phyloP scores from a whole-genome alignment of 352 stramenopile genomes.

The Globisporangium iwayamae region DNA sequence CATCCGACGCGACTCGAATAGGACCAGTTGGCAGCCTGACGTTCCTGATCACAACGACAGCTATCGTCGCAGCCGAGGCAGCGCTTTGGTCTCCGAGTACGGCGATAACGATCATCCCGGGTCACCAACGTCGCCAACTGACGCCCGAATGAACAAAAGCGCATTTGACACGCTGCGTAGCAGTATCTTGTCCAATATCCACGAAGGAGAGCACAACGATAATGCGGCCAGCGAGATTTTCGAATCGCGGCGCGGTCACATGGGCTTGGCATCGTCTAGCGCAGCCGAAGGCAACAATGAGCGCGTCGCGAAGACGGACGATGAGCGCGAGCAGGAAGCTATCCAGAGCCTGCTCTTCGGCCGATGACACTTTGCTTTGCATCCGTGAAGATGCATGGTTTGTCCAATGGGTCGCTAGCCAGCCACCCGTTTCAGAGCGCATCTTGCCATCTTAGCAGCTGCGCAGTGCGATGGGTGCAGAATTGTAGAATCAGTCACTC shows the following conservation, averaged over 20 bases:
- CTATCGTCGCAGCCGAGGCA: conserved; percentile 6
- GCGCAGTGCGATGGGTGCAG: not conserved
- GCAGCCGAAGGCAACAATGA: conserved; percentile 13
- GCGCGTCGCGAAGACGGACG: conserved; percentile 32
- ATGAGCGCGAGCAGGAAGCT: conserved; percentile 58
- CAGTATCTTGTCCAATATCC: conserved; percentile 19
- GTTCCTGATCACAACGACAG: not conserved
- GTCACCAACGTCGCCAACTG: not conserved
- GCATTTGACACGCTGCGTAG: conserved; percentile 13
- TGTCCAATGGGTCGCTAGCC: not conserved
- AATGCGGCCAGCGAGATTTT: not conserved
- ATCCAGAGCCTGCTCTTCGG: conserved; percentile 55
- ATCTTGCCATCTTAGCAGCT: not conserved
- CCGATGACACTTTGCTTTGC: not conserved
- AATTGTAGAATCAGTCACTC: not conserved
- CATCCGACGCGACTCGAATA: conserved; percentile 20
- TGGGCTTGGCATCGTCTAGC: not conserved
- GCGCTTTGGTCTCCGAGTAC: not conserved
- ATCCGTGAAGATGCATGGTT: not conserved
- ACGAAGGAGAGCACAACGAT: not conserved
- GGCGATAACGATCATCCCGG: not conserved
- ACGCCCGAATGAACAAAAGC: not conserved
- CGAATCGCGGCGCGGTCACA: not conserved
- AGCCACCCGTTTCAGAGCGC: not conserved
- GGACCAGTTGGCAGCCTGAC: conserved; percentile 4